A percentile compares a stretch with the other conserved stretches of the same genome.
Evolutionary conservation across 306 rosid species (phyloP).

Genomic region (Trifolium subterraneum): DNA sequence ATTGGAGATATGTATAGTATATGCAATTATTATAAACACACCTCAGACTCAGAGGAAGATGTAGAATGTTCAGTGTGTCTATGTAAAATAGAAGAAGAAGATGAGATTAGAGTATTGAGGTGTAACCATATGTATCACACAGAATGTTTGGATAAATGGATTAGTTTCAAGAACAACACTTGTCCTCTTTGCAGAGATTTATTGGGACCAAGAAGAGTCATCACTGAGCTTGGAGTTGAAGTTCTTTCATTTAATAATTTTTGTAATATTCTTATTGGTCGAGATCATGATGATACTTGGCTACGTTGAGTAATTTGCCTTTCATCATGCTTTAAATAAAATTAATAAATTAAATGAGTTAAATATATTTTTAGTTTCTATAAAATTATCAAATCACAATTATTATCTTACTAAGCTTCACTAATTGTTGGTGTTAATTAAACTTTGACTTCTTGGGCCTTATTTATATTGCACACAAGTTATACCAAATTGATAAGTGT

Average conservation of each 20-base stretch:
- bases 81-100: conserved; percentile 28
- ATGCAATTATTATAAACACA: conserved; percentile 10
- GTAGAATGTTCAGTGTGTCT: conserved; percentile 57
- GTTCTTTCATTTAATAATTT: conserved; percentile 43
- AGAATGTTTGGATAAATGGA: conserved; percentile 54
- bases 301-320: conserved; percentile 48
- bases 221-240: background rate
- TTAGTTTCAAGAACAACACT: conserved; percentile 17
- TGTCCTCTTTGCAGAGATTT: conserved; percentile 49
- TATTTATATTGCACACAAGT: too few species aligned
- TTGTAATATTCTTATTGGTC: conserved; percentile 7
- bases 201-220: background rate
- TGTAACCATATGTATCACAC: conserved; percentile 55
- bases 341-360: too few species aligned
- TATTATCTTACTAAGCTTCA: too few species aligned
- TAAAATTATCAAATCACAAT: too few species aligned
- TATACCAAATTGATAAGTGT: too few species aligned
- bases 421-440: too few species aligned
- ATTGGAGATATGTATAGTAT: background rate
- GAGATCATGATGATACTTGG: conserved; percentile 49
- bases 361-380: too few species aligned
- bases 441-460: too few species aligned
- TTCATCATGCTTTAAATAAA: too few species aligned
- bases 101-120: conserved; percentile 40
- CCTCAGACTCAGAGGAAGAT: background rate